Evolutionary conservation across 2,329 filamentous ascomycete genomes (phyloP).

Genomic region (Ophiostoma perfectum): DNA sequence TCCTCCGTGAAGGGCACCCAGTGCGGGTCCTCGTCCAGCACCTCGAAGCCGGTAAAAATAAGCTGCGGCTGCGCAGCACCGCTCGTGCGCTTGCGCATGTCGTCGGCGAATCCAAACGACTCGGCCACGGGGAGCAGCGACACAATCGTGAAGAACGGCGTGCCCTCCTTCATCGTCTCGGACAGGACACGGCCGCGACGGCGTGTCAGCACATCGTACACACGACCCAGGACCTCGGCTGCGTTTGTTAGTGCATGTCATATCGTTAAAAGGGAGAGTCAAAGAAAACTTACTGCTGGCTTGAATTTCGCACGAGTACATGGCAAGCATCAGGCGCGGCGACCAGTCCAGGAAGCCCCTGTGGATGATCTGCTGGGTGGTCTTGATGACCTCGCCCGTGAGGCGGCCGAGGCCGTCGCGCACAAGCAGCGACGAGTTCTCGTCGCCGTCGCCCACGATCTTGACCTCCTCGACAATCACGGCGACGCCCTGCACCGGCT

Average conservation of each 20-base stretch:
- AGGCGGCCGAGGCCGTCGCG: conserved; percentile 68
- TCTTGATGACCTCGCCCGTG: conserved; percentile 89
- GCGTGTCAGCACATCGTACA: conserved; percentile 96
- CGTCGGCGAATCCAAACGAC: conserved; percentile 91
- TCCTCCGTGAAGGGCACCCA: conserved; percentile 98
- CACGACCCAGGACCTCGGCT: conserved; percentile 88
- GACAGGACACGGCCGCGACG: conserved; percentile 83
- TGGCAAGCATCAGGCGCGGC: conserved; percentile 87
- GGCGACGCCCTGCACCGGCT: conserved; percentile 88
- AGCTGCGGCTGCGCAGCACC: conserved; percentile 89
- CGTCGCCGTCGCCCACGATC: conserved; percentile 51
- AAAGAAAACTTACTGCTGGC: conserved; percentile 61
- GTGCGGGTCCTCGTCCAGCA: conserved; percentile 92
- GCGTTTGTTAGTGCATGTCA: not conserved
- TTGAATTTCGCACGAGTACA: conserved; percentile 98
- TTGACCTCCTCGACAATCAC: conserved; percentile 79
- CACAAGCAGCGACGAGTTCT: conserved; percentile 17
- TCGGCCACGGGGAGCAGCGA: conserved; percentile 86
- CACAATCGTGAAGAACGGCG: conserved; percentile 91
- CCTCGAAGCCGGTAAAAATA: conserved; percentile 86
- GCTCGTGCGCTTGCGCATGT: conserved; percentile 90
- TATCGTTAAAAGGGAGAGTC: not conserved
- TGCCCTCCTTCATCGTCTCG: conserved; percentile 90
- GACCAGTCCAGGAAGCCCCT: conserved; percentile 93
- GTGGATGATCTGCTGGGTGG: conserved; percentile 75